Percentiles rank a stretch among this genome's conserved stretches.
phyloP scores from a whole-genome alignment of 177 flowering plant genomes.

The Vitis hybrid region DNA sequence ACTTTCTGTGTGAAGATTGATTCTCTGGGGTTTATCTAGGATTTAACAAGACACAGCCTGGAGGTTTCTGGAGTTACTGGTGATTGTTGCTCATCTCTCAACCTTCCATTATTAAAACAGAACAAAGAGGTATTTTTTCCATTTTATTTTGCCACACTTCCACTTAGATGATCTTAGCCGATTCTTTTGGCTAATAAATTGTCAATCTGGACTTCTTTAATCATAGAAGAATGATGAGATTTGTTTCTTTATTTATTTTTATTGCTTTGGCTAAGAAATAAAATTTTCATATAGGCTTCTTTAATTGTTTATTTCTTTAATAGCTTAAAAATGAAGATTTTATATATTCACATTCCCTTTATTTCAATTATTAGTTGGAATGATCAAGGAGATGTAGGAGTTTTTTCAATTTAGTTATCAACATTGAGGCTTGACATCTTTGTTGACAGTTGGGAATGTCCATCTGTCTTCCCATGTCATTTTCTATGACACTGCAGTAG shows the following conservation, averaged over 20 bases:
- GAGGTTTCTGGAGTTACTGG: constrained; percentile 13
- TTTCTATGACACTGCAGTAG: too few species aligned
- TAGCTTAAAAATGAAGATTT: neutral
- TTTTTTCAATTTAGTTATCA: neutral
- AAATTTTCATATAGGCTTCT: neutral
- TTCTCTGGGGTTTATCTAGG: constrained; percentile 24
- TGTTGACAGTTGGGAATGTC: too few species aligned
- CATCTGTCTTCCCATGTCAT: too few species aligned
- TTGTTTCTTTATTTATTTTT: too few species aligned
- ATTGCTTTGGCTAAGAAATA: too few species aligned
- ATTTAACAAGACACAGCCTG: constrained; percentile 14
- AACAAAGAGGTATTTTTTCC: constrained; percentile 20
- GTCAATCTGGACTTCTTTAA: too few species aligned
- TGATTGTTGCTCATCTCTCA: constrained; percentile 9
- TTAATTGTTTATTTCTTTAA: neutral
- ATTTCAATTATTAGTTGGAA: neutral
- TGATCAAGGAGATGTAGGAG: neutral
- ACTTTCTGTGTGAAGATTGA: constrained; percentile 6
- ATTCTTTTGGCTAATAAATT: too few species aligned
- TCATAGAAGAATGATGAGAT: too few species aligned
- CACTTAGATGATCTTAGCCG: too few species aligned
- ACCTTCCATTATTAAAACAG: constrained; percentile 25
- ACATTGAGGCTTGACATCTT: neutral
- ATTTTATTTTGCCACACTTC: neutral
- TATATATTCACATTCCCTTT: neutral